Evolutionary conservation across 1,139 yeast species (phyloP).

Genomic region (Geotrichum carabidarum): DNA sequence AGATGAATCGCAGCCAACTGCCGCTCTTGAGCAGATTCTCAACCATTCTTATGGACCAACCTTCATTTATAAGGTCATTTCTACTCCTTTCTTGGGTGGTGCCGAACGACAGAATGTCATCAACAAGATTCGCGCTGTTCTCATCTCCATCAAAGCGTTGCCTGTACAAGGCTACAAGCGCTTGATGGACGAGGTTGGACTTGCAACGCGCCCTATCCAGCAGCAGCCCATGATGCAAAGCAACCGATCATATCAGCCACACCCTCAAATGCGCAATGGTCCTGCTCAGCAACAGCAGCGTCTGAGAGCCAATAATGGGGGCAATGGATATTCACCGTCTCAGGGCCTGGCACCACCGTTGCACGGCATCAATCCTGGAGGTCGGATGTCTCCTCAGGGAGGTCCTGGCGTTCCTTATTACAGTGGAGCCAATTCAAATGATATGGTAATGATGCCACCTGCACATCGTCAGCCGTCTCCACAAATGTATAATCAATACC

Average conservation of each 20-base stretch:
- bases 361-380: background rate
- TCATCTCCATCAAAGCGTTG: slow-evolving; percentile 54
- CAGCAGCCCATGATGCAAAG: background rate
- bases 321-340: background rate
- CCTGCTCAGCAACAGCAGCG: slow-evolving; percentile 2
- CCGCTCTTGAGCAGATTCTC: slow-evolving; percentile 48
- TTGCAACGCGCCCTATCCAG: slow-evolving; percentile 32
- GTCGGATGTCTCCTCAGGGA: slow-evolving; percentile 1
- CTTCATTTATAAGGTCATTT: slow-evolving; percentile 68
- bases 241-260: slow-evolving; percentile 1
- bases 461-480: background rate
- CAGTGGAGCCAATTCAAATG: background rate
- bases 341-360: background rate
- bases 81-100: slow-evolving; percentile 32
- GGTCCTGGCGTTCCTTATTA: background rate
- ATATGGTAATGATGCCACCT: slow-evolving; percentile 4
- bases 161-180: slow-evolving; percentile 73
- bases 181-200: slow-evolving; percentile 88
- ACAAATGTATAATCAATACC: slow-evolving; percentile 1
- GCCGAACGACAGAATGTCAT: slow-evolving; percentile 55
- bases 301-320: background rate
- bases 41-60: slow-evolving; percentile 70
- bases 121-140: slow-evolving; percentile 55
- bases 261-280: background rate
- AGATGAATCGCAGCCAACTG: slow-evolving; percentile 28